Base-by-base conservation (phyloP, 441 rosid genomes). In the Euphorbia celastroides region DNA sequence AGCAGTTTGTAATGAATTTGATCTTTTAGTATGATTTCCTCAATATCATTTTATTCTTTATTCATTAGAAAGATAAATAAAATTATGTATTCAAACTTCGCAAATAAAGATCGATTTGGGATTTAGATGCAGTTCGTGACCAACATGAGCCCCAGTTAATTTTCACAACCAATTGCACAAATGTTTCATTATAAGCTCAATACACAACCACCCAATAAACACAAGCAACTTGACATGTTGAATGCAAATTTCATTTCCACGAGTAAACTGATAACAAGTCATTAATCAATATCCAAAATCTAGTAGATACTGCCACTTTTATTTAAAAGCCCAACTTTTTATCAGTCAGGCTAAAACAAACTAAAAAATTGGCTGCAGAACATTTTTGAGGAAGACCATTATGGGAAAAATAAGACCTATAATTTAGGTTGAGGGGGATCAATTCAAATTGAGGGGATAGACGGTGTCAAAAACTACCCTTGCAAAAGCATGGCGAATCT, bases 401-500 rank as follows among this genome's bases (percentile, higher is more conserved):
- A 4, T 17, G 5, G 22, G 22, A 48, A 16, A 17, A 48, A 48
- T 46, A 46, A 46, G 52, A 46, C 2, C 58, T 54, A 34, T 13
- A 23, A 9, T 34, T 19, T 65, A 28, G 44, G 26, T 20, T 22
- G 38, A 22, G 23, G 5, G n/a, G 11, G 56, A 4, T 71, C 60
- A 61, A 12, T 71, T 75, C 73, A 64, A 70, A 57, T 59, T 68
- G 5, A 80, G 77, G 57, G 93, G 95, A 70, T 82, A 92, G 32
- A 90, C 67, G 0, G 98, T 88, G 78, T 93, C 96, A 57, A 93
- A 90, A 57, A 86, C 88, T 58, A 90, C 72, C 78, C 96, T 77
- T 26, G 97, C 93, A 78, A 93, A 88, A 0, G 71, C 75, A 78
- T 85, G 90, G 59, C 92, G 86, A 19, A 83, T 68, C 75, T 93